Base-by-base conservation (phyloP, 1,284 basidiomycete species). In the Sphaerobolus stellatus region DNA sequence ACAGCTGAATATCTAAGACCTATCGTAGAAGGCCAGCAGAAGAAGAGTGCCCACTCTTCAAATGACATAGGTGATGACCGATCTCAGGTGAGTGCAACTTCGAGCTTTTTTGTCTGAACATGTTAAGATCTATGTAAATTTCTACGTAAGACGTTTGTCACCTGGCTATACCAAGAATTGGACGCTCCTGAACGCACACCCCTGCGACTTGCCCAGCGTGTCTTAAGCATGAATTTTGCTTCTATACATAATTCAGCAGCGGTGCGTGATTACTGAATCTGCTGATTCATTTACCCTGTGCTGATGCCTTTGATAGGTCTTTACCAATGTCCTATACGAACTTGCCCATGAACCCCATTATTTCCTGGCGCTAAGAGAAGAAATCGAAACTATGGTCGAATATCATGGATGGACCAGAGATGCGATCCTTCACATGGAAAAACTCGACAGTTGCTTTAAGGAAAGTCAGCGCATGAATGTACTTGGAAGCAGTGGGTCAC, bases 191-290 rank as follows among this genome's bases (percentile, higher is more conserved):
- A 68, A 27, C 64, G 61, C 56, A 71, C 63, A 45, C 62, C 68
- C 46, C 67, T 58, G 25, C 67, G 63, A 48, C 65, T 68, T 48
- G 71, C 61, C 51, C 64, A 72, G 47, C 69, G 76, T 30, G 67
- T 79, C 52, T 65, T 80, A 24, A 60, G 72, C 29, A 59, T 78
- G 25, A 78, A 79, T 61, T 74, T 79, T 56, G 72, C 73, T 11
- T 67, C 74, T 3, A 62, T 76, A 48, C 75, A 76, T 48, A 76
- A 68, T 3, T 66, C 72, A 4, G 64, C 76, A 40, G 67, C 66
- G 59, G 76, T 75, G n/a, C 43, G 41, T 29, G 8, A 7, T 18
- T n/a, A 22, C 25, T 3, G n/a, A 24, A 4, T 43, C 20, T 16
- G 13, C 3, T 47, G 59, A 38, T 65, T 9, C 58, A 13, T 29